A percentile compares a stretch with the other conserved stretches of the same genome.
Evolutionary conservation across 1,284 basidiomycete species (phyloP).

Genomic region (Melampsora americana): DNA sequence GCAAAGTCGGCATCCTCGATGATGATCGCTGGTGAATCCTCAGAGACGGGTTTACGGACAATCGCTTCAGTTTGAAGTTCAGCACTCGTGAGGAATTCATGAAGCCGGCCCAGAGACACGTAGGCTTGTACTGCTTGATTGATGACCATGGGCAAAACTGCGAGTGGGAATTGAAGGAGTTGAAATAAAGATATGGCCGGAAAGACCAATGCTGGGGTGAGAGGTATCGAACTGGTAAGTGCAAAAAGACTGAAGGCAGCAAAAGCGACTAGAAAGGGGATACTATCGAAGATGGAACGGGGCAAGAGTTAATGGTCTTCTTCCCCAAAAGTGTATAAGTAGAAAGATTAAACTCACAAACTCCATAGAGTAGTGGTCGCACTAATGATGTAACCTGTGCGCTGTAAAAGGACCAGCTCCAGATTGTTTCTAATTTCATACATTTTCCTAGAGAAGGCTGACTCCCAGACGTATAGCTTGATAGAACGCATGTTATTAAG

Average conservation of each 20-base stretch:
- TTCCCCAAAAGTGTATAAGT: not conserved
- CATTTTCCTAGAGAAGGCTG: slow-evolving; percentile 73
- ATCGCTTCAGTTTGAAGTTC: slow-evolving; percentile 77
- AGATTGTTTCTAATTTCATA: slow-evolving; percentile 75
- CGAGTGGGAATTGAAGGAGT: slow-evolving; percentile 81
- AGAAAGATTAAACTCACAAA: slow-evolving; percentile 25
- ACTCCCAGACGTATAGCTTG: slow-evolving; percentile 82
- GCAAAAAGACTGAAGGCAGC: slow-evolving; percentile 71
- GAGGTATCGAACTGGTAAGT: slow-evolving; percentile 64
- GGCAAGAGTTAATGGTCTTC: not conserved
- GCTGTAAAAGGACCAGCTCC: slow-evolving; percentile 74
- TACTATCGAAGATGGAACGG: slow-evolving; percentile 53
- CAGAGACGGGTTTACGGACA: slow-evolving; percentile 56
- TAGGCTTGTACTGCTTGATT: slow-evolving; percentile 62
- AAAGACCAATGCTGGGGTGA: slow-evolving; percentile 90
- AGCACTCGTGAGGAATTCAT: slow-evolving; percentile 70
- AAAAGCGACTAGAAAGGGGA: slow-evolving; percentile 59
- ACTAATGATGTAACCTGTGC: slow-evolving; percentile 70
- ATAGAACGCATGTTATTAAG: slow-evolving; percentile 56
- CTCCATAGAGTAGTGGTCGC: slow-evolving; percentile 46
- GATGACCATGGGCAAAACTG: slow-evolving; percentile 64
- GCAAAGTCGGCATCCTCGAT: slow-evolving; percentile 59
- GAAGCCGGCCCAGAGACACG: slow-evolving; percentile 78
- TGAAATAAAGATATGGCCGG: slow-evolving; percentile 90
- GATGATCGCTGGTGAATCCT: slow-evolving; percentile 66